These are phyloP conservation scores for Xylariomycetidae sp. DNA, from an alignment of 2,329 filamentous ascomycete genomes.

Conservation along the genomic window DNA sequence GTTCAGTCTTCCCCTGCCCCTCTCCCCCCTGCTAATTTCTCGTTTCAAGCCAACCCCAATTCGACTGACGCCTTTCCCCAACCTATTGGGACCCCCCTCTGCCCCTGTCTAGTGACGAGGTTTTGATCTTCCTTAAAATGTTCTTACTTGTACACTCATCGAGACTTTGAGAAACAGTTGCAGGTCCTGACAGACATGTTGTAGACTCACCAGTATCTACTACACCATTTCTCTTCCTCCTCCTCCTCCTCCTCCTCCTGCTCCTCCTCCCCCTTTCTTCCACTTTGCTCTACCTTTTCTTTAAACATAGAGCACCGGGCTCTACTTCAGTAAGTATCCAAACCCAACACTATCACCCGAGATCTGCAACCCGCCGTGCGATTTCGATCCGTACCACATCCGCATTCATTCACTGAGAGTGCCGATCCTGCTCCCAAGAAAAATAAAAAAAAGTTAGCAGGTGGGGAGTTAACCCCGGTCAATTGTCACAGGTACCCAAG, in stretches of 20 bases:
- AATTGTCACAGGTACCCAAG: slow-evolving; percentile 11
- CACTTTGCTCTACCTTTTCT: background rate
- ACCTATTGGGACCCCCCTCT: slow-evolving; percentile 1
- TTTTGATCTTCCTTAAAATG: background rate
- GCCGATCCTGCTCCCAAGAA: slow-evolving; percentile 2
- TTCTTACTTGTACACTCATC: background rate
- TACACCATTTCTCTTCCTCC: background rate
- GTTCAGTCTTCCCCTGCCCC: too few species aligned
- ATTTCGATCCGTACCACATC: background rate
- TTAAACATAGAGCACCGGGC: slow-evolving; percentile 3
- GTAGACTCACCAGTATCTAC: too few species aligned
- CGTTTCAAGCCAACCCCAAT: slow-evolving; percentile 1
- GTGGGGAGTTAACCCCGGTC: slow-evolving; percentile 12
- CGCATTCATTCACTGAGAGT: background rate
- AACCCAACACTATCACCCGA: background rate
- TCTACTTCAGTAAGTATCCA: slow-evolving; percentile 1
- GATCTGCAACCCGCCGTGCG: background rate
- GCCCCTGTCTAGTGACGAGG: background rate
- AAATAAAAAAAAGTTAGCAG: slow-evolving; percentile 17
- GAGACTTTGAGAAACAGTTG: too few species aligned
- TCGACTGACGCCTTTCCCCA: background rate
- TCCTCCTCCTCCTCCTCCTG: background rate
- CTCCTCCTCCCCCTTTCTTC: background rate
- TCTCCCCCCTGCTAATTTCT: too few species aligned
- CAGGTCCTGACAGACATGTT: too few species aligned